Evolutionary conservation across 148 eudicot species (phyloP).

Genomic region (Nepenthes mirabilis): DNA sequence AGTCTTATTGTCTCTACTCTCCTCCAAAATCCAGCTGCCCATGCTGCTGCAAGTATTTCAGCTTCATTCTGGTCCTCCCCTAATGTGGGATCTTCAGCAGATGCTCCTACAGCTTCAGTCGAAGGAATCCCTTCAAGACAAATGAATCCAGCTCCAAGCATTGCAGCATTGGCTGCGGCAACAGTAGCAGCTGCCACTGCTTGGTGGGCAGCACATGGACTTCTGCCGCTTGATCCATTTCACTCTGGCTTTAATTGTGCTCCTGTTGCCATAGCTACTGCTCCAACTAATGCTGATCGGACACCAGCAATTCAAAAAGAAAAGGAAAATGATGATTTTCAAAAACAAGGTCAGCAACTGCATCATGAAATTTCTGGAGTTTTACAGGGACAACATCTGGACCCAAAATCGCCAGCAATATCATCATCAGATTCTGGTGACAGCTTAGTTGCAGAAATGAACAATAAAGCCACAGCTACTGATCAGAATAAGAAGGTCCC

Average conservation of each 20-base stretch:
- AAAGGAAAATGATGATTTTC: slow-evolving; percentile 28
- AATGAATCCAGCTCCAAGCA: slow-evolving; percentile 20
- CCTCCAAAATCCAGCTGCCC: slow-evolving; percentile 82
- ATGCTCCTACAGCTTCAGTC: slow-evolving; percentile 18
- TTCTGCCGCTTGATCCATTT: slow-evolving; percentile 56
- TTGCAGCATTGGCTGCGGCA: slow-evolving; percentile 79
- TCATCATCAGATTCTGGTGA: slow-evolving; percentile 50
- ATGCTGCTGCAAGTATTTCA: slow-evolving; percentile 87
- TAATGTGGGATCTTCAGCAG: slow-evolving; percentile 32
- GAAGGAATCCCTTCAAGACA: slow-evolving; percentile 19
- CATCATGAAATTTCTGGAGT: slow-evolving; percentile 36
- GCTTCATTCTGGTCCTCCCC: slow-evolving; percentile 65
- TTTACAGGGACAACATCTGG: slow-evolving; percentile 29
- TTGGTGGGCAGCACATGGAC: slow-evolving; percentile 92
- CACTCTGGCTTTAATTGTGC: slow-evolving; percentile 35
- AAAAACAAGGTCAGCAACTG: slow-evolving; percentile 26
- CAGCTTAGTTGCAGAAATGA: slow-evolving; percentile 26
- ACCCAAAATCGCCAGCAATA: slow-evolving; percentile 27
- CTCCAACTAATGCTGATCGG: slow-evolving; percentile 19
- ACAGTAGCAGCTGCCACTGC: slow-evolving; percentile 97
- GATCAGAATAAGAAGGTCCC: slow-evolving; percentile 22
- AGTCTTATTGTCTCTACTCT: slow-evolving; percentile 66
- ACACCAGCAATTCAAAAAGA: slow-evolving; percentile 16
- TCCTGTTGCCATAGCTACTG: slow-evolving; percentile 23
- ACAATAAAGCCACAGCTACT: slow-evolving; percentile 16